A percentile compares a stretch with the other conserved stretches of the same genome.
These are phyloP conservation scores for Polyplosphaeria fusca DNA, from an alignment of 495 filamentous ascomycete genomes.

Conservation along the genomic window DNA sequence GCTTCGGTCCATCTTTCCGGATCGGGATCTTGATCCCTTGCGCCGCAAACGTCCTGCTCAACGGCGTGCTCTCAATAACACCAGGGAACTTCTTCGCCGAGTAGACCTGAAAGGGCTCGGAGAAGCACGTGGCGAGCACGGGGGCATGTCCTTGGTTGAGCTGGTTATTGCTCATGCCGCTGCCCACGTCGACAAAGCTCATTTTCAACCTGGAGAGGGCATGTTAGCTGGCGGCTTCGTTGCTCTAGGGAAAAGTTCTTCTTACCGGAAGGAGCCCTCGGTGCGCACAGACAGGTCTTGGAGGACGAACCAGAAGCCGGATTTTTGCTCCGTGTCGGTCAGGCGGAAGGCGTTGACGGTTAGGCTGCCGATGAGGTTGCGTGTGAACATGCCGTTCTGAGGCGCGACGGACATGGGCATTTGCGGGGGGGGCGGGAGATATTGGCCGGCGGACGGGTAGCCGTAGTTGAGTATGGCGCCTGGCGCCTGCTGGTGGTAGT, in stretches of 20 bases:
- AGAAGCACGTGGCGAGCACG: conserved; percentile 83
- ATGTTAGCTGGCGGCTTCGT: neutral
- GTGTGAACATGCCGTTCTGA: conserved; percentile 90
- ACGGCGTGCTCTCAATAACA: conserved; percentile 87
- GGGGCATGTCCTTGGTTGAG: conserved; percentile 79
- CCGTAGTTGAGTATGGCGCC: neutral
- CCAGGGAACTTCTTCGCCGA: conserved; percentile 98
- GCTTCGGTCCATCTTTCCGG: conserved; percentile 74
- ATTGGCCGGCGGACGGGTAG: conserved; percentile 1
- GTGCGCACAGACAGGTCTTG: conserved; percentile 94
- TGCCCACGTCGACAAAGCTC: conserved; percentile 83
- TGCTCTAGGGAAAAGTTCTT: neutral
- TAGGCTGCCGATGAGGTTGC: conserved; percentile 92
- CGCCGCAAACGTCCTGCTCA: conserved; percentile 90
- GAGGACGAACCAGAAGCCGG: conserved; percentile 95
- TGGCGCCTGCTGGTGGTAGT: conserved; percentile 1
- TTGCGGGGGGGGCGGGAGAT: conserved; percentile 3
- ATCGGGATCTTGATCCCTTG: conserved; percentile 98
- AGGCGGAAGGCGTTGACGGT: conserved; percentile 87
- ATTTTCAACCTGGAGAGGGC: conserved; percentile 56
- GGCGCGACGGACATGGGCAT: conserved; percentile 41
- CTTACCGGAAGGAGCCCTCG: conserved; percentile 85
- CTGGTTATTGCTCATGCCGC: conserved; percentile 35
- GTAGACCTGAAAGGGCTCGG: conserved; percentile 88
- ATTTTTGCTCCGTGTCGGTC: conserved; percentile 74